phyloP scores from a whole-genome alignment of 768 basidiomycete species.

The Trametes sanguinea region DNA sequence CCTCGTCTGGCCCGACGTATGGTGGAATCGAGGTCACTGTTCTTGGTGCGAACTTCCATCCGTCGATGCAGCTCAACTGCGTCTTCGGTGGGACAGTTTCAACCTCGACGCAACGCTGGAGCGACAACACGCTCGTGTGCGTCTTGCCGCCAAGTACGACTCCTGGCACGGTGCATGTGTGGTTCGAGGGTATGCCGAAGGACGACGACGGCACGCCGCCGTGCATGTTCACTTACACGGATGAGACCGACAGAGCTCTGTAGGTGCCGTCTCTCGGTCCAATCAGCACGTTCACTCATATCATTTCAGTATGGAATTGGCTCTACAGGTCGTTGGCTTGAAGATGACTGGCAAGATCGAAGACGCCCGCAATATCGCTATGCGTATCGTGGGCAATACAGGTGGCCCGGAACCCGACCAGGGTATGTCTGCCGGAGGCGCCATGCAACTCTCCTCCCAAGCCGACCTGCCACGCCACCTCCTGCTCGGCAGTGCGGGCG shows the following conservation, averaged over 20 bases:
- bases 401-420: slow-evolving; percentile 50
- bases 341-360: slow-evolving; percentile 97
- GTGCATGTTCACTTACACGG: slow-evolving; percentile 84
- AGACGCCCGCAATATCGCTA: slow-evolving; percentile 89
- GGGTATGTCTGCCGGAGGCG: slow-evolving; percentile 19
- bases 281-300: slow-evolving; percentile 8
- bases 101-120: slow-evolving; percentile 87
- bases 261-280: slow-evolving; percentile 43
- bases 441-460: slow-evolving; percentile 58
- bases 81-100: slow-evolving; percentile 84
- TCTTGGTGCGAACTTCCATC: slow-evolving; percentile 88
- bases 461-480: slow-evolving; percentile 50
- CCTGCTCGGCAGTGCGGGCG: slow-evolving; percentile 54
- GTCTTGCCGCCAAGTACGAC: slow-evolving; percentile 79
- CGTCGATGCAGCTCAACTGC: slow-evolving; percentile 68
- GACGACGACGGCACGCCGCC: slow-evolving; percentile 55
- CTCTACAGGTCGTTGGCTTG: slow-evolving; percentile 90
- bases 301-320: slow-evolving; percentile 82
- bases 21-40: slow-evolving; percentile 96
- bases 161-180: slow-evolving; percentile 87
- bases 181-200: slow-evolving; percentile 77
- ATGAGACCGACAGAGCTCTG: slow-evolving; percentile 88
- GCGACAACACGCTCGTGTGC: slow-evolving; percentile 91
- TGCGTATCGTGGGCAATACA: slow-evolving; percentile 86
- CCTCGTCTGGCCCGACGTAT: slow-evolving; percentile 80